phyloP scores from a whole-genome alignment of 2,329 filamentous ascomycete genomes.

The Orbilia oligospora region DNA sequence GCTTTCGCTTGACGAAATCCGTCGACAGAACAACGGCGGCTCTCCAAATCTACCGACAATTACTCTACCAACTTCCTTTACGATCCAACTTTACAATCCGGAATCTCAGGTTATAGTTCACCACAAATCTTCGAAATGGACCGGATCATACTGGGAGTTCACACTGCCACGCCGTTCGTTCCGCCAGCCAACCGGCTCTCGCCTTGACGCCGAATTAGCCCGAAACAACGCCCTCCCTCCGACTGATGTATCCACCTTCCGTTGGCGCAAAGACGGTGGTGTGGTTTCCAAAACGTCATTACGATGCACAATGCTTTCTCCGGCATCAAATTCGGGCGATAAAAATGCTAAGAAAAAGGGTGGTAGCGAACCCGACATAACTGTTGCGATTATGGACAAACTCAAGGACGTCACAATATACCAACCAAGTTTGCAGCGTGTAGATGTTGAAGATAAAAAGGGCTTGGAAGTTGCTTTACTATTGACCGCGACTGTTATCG shows the following conservation, averaged over 20 bases:
- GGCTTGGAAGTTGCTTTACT: constrained; percentile 87
- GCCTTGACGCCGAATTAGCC: constrained; percentile 73
- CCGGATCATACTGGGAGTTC: constrained; percentile 87
- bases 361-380: constrained; percentile 85
- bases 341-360: constrained; percentile 54
- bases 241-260: constrained; percentile 62
- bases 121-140: constrained; percentile 82
- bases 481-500: constrained; percentile 75
- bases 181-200: constrained; percentile 81
- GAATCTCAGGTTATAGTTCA: constrained; percentile 83
- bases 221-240: constrained; percentile 61
- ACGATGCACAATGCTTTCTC: constrained; percentile 63
- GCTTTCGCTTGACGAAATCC: constrained; percentile 84
- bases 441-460: constrained; percentile 94
- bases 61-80: constrained; percentile 77
- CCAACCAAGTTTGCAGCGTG: constrained; percentile 89
- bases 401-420: constrained; percentile 79
- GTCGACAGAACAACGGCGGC: constrained; percentile 77
- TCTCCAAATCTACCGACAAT: constrained; percentile 79
- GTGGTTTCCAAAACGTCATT: constrained; percentile 62
- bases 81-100: constrained; percentile 92
- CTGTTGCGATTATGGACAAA: constrained; percentile 82
- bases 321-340: constrained; percentile 48
- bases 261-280: constrained; percentile 64
- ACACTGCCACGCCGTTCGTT: constrained; percentile 91